These are phyloP conservation scores for Monilinia fructigena DNA, from an alignment of 2,329 filamentous ascomycete species.

Conservation along the genomic window DNA sequence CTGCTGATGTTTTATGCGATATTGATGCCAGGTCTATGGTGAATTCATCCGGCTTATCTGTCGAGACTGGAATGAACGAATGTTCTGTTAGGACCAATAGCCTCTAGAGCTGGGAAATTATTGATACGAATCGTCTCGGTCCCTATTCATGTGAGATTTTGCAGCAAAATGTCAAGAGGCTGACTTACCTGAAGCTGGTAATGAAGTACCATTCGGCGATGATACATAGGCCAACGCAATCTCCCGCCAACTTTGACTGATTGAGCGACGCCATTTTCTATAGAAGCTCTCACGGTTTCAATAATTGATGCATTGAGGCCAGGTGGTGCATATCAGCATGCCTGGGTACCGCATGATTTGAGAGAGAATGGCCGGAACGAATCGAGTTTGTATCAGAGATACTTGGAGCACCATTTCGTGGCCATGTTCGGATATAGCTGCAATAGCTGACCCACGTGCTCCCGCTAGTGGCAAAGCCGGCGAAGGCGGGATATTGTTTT, in stretches of 20 bases:
- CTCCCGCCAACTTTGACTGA: conserved; percentile 80
- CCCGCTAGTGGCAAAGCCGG: conserved; percentile 38
- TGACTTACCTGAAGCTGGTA: conserved; percentile 47
- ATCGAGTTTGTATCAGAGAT: conserved; percentile 87
- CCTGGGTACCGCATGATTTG: conserved; percentile 64
- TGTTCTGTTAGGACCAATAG: conserved; percentile 88
- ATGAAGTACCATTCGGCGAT: conserved; percentile 39
- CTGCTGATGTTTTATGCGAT: conserved; percentile 70
- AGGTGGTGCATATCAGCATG: conserved; percentile 78
- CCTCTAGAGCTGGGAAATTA: conserved; percentile 65
- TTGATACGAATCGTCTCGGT: conserved; percentile 28
- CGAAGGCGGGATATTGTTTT: conserved; percentile 35
- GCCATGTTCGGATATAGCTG: conserved; percentile 62
- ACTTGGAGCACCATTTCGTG: conserved; percentile 44
- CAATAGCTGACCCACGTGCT: conserved; percentile 48
- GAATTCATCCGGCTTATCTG: conserved; percentile 75
- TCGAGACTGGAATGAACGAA: conserved; percentile 71
- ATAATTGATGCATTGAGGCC: conserved; percentile 88
- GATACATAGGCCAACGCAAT: conserved; percentile 81
- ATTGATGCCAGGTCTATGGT: conserved; percentile 66
- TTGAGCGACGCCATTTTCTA: conserved; percentile 70
- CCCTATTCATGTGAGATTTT: conserved; percentile 23
- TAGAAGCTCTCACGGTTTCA: conserved; percentile 84
- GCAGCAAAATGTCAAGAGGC: not conserved
- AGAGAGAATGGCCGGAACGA: conserved; percentile 79